phyloP scores from a whole-genome alignment of 192 early-diverging fungal genomes.

The Geranomyces variabilis region DNA sequence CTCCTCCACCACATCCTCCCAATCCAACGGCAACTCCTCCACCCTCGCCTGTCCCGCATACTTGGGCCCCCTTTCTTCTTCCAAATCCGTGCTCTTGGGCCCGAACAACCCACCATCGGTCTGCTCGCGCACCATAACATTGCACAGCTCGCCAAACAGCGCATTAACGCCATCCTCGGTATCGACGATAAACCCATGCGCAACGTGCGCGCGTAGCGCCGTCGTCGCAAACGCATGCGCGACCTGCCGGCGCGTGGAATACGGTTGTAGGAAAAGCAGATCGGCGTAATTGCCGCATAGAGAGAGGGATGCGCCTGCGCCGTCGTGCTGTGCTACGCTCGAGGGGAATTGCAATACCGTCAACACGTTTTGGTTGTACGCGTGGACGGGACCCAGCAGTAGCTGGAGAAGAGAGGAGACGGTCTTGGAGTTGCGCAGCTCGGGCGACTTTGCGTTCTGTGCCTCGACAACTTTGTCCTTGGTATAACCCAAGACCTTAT shows the following conservation, averaged over 20 bases:
- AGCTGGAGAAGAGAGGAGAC: slow-evolving; percentile 78
- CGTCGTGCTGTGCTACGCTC: slow-evolving; percentile 34
- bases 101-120: slow-evolving; percentile 71
- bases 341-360: slow-evolving; percentile 59
- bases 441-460: slow-evolving; percentile 52
- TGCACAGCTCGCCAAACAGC: slow-evolving; percentile 76
- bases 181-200: slow-evolving; percentile 52
- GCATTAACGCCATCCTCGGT: slow-evolving; percentile 77
- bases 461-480: slow-evolving; percentile 68
- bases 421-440: slow-evolving; percentile 71
- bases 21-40: slow-evolving; percentile 64
- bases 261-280: slow-evolving; percentile 84
- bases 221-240: slow-evolving; percentile 66
- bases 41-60: slow-evolving; percentile 27
- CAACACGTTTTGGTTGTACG: slow-evolving; percentile 62
- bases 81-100: slow-evolving; percentile 33
- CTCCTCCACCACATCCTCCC: slow-evolving; percentile 90
- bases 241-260: slow-evolving; percentile 78
- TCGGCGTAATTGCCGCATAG: slow-evolving; percentile 79
- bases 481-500: slow-evolving; percentile 89
- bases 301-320: slow-evolving; percentile 18
- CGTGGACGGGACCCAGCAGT: slow-evolving; percentile 79
- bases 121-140: slow-evolving; percentile 81
- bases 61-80: slow-evolving; percentile 30
- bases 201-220: slow-evolving; percentile 18